phyloP scores from a whole-genome alignment of 495 filamentous ascomycete genomes.

The Lophium mytilinum region DNA sequence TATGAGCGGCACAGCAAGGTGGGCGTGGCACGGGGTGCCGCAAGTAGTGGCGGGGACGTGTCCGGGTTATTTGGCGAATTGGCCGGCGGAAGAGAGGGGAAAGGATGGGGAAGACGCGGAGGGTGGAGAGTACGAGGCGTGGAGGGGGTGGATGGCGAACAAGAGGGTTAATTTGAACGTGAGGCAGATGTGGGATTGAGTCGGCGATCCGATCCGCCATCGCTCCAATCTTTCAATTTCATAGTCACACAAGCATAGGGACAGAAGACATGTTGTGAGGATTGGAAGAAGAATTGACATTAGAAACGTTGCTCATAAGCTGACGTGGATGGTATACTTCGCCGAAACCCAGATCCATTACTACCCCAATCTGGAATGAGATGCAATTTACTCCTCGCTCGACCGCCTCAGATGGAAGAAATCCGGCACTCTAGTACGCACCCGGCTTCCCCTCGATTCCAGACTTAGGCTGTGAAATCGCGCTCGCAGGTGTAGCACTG shows the following conservation, averaged over 20 bases:
- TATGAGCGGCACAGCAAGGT: slow-evolving; percentile 68
- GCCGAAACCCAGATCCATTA: no score
- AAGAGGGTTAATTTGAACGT: slow-evolving; percentile 90
- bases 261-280: background rate
- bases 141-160: slow-evolving; percentile 75
- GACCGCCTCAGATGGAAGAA: no score
- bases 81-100: slow-evolving; percentile 50
- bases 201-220: no score
- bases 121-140: slow-evolving; percentile 31
- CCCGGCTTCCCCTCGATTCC: slow-evolving; percentile 18
- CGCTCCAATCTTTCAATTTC: no score
- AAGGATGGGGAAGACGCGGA: slow-evolving; percentile 15
- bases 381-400: no score
- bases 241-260: background rate
- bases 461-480: background rate
- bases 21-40: slow-evolving; percentile 92
- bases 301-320: background rate
- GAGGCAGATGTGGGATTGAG: slow-evolving; percentile 70
- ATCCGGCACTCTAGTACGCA: slow-evolving; percentile 5
- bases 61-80: slow-evolving; percentile 62
- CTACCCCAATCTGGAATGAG: no score
- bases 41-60: slow-evolving; percentile 70
- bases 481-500: slow-evolving; percentile 2
- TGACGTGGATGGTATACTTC: background rate
- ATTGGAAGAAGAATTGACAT: background rate